phyloP scores from a whole-genome alignment of 768 basidiomycete genomes.

The Strobilomyces confusus region DNA sequence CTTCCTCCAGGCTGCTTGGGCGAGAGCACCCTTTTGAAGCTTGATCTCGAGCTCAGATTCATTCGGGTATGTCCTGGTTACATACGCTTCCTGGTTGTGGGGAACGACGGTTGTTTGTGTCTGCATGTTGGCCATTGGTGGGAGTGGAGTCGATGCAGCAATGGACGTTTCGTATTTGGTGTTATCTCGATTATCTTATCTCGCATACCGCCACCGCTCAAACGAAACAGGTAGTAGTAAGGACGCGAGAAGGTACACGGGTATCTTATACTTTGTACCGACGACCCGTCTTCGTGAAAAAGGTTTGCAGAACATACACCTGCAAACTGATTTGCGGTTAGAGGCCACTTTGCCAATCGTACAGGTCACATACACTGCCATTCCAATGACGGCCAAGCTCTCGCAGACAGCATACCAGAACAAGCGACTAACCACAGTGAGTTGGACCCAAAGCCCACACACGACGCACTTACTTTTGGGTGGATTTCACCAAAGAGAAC shows the following conservation, averaged over 20 bases:
- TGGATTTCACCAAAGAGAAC: constrained; percentile 89
- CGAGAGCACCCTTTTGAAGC: constrained; percentile 53
- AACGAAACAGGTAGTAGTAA: background rate
- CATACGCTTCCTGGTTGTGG: constrained; percentile 65
- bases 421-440: constrained; percentile 54
- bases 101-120: constrained; percentile 82
- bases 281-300: constrained; percentile 93
- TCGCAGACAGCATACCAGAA: constrained; percentile 94
- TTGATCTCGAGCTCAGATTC: constrained; percentile 54
- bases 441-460: background rate
- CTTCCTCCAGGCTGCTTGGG: constrained; percentile 73
- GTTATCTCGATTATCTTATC: constrained; percentile 13
- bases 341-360: constrained; percentile 4
- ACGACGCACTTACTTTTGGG: constrained; percentile 58
- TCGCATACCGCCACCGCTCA: background rate
- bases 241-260: constrained; percentile 8
- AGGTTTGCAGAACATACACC: constrained; percentile 90
- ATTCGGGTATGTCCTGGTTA: constrained; percentile 56
- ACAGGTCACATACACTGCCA: constrained; percentile 71
- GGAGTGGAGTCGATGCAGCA: background rate
- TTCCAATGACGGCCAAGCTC: constrained; percentile 70
- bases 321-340: constrained; percentile 54
- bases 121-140: constrained; percentile 21
- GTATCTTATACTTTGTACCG: constrained; percentile 74
- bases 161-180: too few relatives aligned